These are phyloP conservation scores for Lepidium africanum DNA, from an alignment of 345 rosid species.

Conservation along the genomic window DNA sequence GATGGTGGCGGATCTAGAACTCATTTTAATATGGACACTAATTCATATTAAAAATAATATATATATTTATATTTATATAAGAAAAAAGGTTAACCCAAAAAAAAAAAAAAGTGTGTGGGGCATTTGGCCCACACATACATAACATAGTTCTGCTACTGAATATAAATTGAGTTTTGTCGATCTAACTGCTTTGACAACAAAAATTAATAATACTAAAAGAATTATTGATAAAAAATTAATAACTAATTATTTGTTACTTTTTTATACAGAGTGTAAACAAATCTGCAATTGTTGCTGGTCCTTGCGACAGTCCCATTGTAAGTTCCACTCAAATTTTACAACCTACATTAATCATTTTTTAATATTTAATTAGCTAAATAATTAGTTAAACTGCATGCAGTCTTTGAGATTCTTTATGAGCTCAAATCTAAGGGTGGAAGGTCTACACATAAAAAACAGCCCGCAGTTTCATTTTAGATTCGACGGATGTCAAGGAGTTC, in stretches of 20 bases:
- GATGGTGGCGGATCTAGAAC: too few relatives aligned
- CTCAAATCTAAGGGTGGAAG: constrained; percentile 65
- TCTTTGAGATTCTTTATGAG: constrained; percentile 56
- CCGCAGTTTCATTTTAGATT: constrained; percentile 84
- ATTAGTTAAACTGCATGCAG: constrained; percentile 25
- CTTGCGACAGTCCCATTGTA: constrained; percentile 91
- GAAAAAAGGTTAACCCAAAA: too few relatives aligned
- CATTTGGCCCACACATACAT: too few relatives aligned
- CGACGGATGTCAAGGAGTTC: constrained; percentile 46
- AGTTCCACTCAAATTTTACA: constrained; percentile 16
- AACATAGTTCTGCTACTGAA: too few relatives aligned
- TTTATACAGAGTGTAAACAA: constrained; percentile 51
- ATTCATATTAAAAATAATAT: too few relatives aligned
- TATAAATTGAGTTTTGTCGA: too few relatives aligned
- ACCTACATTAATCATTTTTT: neutral
- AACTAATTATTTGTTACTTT: neutral
- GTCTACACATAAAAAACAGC: constrained; percentile 57
- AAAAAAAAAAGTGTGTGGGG: too few relatives aligned
- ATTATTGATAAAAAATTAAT: too few relatives aligned
- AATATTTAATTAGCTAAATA: neutral
- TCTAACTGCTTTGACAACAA: too few relatives aligned
- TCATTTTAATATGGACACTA: too few relatives aligned
- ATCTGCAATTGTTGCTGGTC: constrained; percentile 53
- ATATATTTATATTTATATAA: too few relatives aligned
- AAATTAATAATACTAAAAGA: too few relatives aligned